Percentiles rank a stretch among this genome's conserved stretches.
Evolutionary conservation across 257 asterid genomes (phyloP).

Genomic region (Primulina eburnea): DNA sequence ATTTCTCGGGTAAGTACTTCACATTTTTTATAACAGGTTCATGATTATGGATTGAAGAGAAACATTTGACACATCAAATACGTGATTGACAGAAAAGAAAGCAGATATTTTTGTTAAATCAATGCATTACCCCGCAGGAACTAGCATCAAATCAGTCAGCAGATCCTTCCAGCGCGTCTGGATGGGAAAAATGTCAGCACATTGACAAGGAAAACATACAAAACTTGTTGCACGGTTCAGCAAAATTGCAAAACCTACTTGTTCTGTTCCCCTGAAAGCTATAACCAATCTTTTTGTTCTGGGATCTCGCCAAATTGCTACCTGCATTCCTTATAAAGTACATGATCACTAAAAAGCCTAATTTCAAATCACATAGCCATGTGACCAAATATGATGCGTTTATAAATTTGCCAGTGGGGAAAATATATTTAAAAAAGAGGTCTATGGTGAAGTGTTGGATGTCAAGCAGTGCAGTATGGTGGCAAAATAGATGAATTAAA

Average conservation of each 20-base stretch:
- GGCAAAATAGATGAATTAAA: neutral
- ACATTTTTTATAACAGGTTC: neutral
- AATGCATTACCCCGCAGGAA: constrained; percentile 81
- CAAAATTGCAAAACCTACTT: constrained; percentile 46
- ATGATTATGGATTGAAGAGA: neutral
- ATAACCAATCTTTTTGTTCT: constrained; percentile 76
- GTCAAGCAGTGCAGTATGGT: neutral
- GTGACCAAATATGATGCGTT: constrained; percentile 6
- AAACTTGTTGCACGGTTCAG: constrained; percentile 10
- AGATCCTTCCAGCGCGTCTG: constrained; percentile 97
- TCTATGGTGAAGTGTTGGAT: neutral
- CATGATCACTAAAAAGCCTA: constrained; percentile 25
- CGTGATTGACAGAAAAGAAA: constrained; percentile 2
- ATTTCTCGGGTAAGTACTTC: constrained; percentile 15
- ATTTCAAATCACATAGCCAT: constrained; percentile 15
- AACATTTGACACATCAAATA: constrained; percentile 5
- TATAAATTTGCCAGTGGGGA: neutral
- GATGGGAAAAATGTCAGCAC: constrained; percentile 32
- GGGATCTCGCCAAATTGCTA: constrained; percentile 89
- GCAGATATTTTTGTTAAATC: constrained; percentile 6
- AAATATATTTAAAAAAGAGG: neutral
- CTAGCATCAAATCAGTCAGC: constrained; percentile 83
- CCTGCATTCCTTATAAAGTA: constrained; percentile 46
- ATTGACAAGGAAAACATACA: neutral
- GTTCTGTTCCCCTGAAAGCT: constrained; percentile 99